Percentiles rank a stretch among this genome's conserved stretches.
phyloP scores from a whole-genome alignment of 805 yeast species.

The Lachancea lanzarotensis region DNA sequence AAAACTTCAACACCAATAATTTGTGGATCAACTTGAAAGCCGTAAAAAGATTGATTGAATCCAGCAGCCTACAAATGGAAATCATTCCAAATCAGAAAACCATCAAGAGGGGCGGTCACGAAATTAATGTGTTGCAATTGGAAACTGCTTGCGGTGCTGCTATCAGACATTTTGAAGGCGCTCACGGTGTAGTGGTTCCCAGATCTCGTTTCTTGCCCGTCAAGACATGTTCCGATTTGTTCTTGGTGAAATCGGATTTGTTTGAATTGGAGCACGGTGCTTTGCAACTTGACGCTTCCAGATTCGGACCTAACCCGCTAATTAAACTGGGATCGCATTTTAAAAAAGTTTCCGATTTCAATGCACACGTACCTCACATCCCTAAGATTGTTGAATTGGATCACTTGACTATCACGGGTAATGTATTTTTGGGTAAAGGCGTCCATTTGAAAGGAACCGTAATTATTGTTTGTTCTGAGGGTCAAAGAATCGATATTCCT shows the following conservation, averaged over 20 bases:
- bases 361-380: constrained; percentile 84
- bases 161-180: constrained; percentile 87
- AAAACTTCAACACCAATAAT: constrained; percentile 96
- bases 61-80: constrained; percentile 77
- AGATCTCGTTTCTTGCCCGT: constrained; percentile 97
- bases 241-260: constrained; percentile 91
- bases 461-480: constrained; percentile 94
- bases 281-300: constrained; percentile 68
- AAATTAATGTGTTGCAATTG: constrained; percentile 82
- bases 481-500: constrained; percentile 94
- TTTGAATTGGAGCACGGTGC: constrained; percentile 90
- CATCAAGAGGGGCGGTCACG: constrained; percentile 66
- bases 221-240: constrained; percentile 91
- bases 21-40: constrained; percentile 96
- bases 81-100: constrained; percentile 93
- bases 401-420: constrained; percentile 96
- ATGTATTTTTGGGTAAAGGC: constrained; percentile 82
- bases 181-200: constrained; percentile 98
- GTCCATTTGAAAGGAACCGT: constrained; percentile 95
- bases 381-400: constrained; percentile 95
- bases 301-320: constrained; percentile 89
- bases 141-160: constrained; percentile 99
- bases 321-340: constrained; percentile 94
- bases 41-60: constrained; percentile 83
- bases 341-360: constrained; percentile 91